Conservation (phyloP, 495 filamentous ascomycete genomes). For the Chaetomidium leptoderma region DNA sequence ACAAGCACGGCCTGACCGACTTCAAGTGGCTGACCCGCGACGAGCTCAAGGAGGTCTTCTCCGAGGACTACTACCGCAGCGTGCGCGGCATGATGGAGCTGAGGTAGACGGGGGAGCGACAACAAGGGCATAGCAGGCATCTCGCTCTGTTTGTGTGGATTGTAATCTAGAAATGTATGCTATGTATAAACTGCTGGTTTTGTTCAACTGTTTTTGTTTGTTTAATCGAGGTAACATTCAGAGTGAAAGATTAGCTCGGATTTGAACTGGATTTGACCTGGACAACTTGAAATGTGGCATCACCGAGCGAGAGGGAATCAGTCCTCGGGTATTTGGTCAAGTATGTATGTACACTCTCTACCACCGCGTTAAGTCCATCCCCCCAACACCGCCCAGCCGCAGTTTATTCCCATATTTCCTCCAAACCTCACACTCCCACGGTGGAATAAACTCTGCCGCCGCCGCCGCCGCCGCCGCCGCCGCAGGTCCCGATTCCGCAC, state of each 20-base stretch:
- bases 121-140: conserved; percentile 1
- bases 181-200: conserved; percentile 14
- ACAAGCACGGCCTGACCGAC: conserved; percentile 67
- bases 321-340: no score
- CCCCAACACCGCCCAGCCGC: background rate
- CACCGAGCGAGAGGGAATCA: no score
- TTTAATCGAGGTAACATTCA: background rate
- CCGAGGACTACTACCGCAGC: conserved; percentile 60
- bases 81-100: conserved; percentile 80
- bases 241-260: background rate
- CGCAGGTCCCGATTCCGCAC: background rate
- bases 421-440: conserved; percentile 16
- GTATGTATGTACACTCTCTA: no score
- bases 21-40: conserved; percentile 92
- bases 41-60: conserved; percentile 66
- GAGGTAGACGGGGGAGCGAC: conserved; percentile 12
- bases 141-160: conserved; percentile 9
- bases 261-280: no score
- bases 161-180: conserved; percentile 20
- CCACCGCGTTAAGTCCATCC: background rate
- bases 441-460: background rate
- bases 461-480: no score
- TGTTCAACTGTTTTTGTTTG: background rate
- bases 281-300: no score
- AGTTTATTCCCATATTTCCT: conserved; percentile 19